A percentile compares a stretch with the other conserved stretches of the same genome.
These are phyloP conservation scores for Fusarium denticulatum DNA, from an alignment of 2,329 filamentous ascomycete species.

Conservation along the genomic window DNA sequence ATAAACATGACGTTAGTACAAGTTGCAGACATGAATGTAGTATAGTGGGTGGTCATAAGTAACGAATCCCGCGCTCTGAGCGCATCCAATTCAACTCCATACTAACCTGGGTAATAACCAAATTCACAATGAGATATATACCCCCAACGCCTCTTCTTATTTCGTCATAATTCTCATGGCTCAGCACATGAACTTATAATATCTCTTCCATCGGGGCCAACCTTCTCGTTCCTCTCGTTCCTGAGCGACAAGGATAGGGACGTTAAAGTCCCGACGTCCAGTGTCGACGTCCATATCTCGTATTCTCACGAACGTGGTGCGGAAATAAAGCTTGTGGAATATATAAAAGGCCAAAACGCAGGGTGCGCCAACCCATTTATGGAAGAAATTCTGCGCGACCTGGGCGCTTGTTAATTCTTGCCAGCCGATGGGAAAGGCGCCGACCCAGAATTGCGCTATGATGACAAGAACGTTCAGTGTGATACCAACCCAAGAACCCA, in stretches of 20 bases:
- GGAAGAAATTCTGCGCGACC: slow-evolving; percentile 75
- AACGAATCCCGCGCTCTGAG: slow-evolving; percentile 1
- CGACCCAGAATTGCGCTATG: slow-evolving; percentile 88
- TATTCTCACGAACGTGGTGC: slow-evolving; percentile 72
- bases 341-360: slow-evolving; percentile 75
- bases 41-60: background rate
- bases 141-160: background rate
- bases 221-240: slow-evolving; percentile 77
- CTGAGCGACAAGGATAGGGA: slow-evolving; percentile 80
- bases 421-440: slow-evolving; percentile 77
- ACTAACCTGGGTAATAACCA: slow-evolving; percentile 18
- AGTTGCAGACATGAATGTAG: background rate
- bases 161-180: background rate
- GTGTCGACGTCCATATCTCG: slow-evolving; percentile 88
- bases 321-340: slow-evolving; percentile 78
- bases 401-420: slow-evolving; percentile 52
- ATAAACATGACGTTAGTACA: background rate
- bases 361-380: slow-evolving; percentile 75
- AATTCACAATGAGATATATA: slow-evolving; percentile 15
- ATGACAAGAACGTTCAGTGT: slow-evolving; percentile 79
- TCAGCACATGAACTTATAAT: slow-evolving; percentile 79
- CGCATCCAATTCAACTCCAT: slow-evolving; percentile 22
- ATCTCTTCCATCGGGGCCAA: slow-evolving; percentile 81
- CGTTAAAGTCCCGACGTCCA: slow-evolving; percentile 84
- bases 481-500: slow-evolving; percentile 84